Percentiles rank a stretch among this genome's conserved stretches.
Conservation (phyloP, 1,284 basidiomycete genomes). For the Ceratobasidium papillatum region DNA sequence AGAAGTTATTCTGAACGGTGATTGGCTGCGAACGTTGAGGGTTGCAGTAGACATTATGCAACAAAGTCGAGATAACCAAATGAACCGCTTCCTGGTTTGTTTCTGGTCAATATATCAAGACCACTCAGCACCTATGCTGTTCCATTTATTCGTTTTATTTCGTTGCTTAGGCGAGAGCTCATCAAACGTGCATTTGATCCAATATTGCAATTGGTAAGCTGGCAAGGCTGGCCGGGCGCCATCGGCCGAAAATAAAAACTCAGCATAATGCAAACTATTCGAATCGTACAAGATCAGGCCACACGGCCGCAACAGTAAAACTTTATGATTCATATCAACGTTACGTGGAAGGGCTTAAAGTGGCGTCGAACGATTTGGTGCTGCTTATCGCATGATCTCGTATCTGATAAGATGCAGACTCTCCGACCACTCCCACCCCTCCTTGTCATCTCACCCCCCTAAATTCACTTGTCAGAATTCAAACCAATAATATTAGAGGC, state of each 20-base stretch:
- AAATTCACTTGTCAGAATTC: neutral
- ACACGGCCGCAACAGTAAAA: neutral
- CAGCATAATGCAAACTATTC: neutral
- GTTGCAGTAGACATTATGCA: neutral
- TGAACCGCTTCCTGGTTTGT: too few relatives aligned
- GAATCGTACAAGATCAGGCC: neutral
- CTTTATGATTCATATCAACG: neutral
- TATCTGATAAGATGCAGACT: slow-evolving; percentile 40
- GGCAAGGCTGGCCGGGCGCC: neutral
- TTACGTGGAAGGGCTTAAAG: neutral
- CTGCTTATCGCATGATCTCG: slow-evolving; percentile 20
- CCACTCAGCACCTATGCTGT: too few relatives aligned
- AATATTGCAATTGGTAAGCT: neutral
- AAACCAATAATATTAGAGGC: neutral
- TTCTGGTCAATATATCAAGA: too few relatives aligned
- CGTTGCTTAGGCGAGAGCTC: too few relatives aligned
- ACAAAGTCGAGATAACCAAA: too few relatives aligned
- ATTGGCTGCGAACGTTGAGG: neutral
- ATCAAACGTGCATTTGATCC: too few relatives aligned
- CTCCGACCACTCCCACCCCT: slow-evolving; percentile 38
- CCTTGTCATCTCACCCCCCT: neutral
- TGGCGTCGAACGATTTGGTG: slow-evolving; percentile 29
- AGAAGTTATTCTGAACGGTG: neutral
- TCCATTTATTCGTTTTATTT: too few relatives aligned
- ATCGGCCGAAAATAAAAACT: neutral